A percentile compares a stretch with the other conserved stretches of the same genome.
Conservation (phyloP, 1,284 basidiomycete genomes). For the Wallemia mellicola region DNA sequence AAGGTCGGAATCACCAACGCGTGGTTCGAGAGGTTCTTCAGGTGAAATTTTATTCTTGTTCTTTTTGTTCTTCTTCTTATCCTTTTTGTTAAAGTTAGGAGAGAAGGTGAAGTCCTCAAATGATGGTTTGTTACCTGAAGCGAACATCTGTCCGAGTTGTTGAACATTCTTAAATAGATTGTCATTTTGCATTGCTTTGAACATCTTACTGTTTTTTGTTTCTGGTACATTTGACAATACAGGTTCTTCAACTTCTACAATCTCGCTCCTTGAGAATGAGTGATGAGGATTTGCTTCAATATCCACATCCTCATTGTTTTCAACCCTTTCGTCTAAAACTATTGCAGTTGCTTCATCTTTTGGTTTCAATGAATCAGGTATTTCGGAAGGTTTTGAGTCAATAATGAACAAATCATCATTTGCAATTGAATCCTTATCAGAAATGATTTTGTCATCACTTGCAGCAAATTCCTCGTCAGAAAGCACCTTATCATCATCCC, state of each 20-base stretch:
- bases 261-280: not conserved
- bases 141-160: not conserved
- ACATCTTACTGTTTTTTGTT: not conserved
- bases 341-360: not conserved
- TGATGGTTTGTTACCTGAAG: not conserved
- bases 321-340: not conserved
- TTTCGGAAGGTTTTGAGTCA: not conserved
- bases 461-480: not conserved
- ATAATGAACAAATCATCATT: not conserved
- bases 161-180: not conserved
- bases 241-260: not conserved
- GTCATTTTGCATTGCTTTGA: not conserved
- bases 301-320: not conserved
- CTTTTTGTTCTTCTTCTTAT: not conserved
- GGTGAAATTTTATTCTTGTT: not conserved
- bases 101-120: not conserved
- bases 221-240: not conserved
- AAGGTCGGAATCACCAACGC: not conserved
- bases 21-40: not conserved
- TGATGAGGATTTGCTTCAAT: not conserved
- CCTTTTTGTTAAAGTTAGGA: not conserved
- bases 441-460: not conserved
- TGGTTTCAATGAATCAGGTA: not conserved
- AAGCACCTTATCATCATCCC: not conserved
- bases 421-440: not conserved